Conservation (phyloP, 176 grass and related monocot species). For the Neostapfia colusana region DNA sequence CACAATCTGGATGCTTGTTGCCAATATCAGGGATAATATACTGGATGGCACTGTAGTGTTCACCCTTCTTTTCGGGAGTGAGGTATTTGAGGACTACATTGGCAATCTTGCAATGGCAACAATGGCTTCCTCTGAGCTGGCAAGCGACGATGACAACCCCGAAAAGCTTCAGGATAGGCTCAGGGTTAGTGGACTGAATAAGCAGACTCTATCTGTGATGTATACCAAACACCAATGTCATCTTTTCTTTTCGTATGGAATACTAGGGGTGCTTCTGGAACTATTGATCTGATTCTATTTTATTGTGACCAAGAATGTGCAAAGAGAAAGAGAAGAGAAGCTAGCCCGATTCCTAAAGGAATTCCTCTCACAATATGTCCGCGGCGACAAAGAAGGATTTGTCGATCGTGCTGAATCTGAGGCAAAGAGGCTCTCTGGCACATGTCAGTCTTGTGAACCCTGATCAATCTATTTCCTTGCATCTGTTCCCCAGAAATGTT, state of each 20-base stretch:
- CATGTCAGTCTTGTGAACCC: constrained; percentile 50
- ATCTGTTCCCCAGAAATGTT: neutral
- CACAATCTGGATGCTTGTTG: neutral
- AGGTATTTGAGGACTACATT: constrained; percentile 95
- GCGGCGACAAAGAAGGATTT: constrained; percentile 75
- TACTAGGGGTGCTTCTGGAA: neutral
- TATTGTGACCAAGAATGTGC: constrained; percentile 60
- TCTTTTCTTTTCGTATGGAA: neutral
- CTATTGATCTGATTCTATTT: constrained; percentile 26
- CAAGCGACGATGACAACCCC: constrained; percentile 61
- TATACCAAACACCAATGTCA: neutral
- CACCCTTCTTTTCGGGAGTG: constrained; percentile 88
- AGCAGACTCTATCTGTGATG: constrained; percentile 19
- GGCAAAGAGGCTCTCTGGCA: constrained; percentile 74
- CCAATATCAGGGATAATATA: constrained; percentile 74
- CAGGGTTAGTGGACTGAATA: constrained; percentile 50
- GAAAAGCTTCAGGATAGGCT: constrained; percentile 95
- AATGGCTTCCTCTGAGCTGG: constrained; percentile 85
- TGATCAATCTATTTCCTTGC: constrained; percentile 5
- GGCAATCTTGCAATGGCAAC: constrained; percentile 87
- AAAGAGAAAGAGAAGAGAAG: constrained; percentile 92
- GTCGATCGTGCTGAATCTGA: constrained; percentile 63
- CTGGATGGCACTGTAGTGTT: constrained; percentile 84
- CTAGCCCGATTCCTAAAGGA: constrained; percentile 83
- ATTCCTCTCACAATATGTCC: constrained; percentile 77